Evolutionary conservation across 768 basidiomycete species (phyloP).

Genomic region (Leucogyrophana mollusca): DNA sequence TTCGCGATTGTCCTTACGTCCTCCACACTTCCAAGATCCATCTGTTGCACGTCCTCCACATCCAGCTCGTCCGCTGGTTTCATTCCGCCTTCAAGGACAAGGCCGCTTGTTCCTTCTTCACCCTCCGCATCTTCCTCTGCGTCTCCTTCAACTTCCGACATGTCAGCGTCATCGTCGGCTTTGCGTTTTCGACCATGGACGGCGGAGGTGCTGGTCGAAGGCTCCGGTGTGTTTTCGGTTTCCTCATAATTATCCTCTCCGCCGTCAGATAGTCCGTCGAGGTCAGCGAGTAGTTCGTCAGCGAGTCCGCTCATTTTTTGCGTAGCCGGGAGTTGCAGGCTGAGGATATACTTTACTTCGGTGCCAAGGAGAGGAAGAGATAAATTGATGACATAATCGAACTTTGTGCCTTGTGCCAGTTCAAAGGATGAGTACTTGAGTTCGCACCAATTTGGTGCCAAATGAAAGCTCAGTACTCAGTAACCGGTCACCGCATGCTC

Average conservation of each 20-base stretch:
- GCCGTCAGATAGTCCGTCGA: constrained; percentile 80
- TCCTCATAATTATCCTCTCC: constrained; percentile 52
- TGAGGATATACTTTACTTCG: too few species aligned
- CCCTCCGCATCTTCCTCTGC: constrained; percentile 39
- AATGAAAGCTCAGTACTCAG: too few species aligned
- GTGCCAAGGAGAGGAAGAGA: too few species aligned
- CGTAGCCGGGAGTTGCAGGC: too few species aligned
- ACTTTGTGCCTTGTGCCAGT: too few species aligned
- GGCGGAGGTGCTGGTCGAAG: constrained; percentile 13
- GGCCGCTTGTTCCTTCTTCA: constrained; percentile 43
- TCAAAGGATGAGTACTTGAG: too few species aligned
- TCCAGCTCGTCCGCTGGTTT: constrained; percentile 96
- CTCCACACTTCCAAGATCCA: constrained; percentile 84
- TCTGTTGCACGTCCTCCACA: constrained; percentile 88
- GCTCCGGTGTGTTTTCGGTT: constrained; percentile 22
- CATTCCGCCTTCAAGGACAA: constrained; percentile 84
- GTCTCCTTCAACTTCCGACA: constrained; percentile 53
- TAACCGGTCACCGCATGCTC: too few species aligned
- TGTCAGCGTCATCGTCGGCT: constrained; percentile 50
- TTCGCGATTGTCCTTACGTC: constrained; percentile 90
- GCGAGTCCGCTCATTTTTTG: constrained; percentile 76
- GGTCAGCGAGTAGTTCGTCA: constrained; percentile 90
- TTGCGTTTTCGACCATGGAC: constrained; percentile 60
- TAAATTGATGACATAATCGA: too few species aligned
- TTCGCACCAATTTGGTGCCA: too few species aligned